These are phyloP conservation scores for Dendryphion nanum DNA, from an alignment of 2,329 filamentous ascomycete genomes.

Conservation along the genomic window DNA sequence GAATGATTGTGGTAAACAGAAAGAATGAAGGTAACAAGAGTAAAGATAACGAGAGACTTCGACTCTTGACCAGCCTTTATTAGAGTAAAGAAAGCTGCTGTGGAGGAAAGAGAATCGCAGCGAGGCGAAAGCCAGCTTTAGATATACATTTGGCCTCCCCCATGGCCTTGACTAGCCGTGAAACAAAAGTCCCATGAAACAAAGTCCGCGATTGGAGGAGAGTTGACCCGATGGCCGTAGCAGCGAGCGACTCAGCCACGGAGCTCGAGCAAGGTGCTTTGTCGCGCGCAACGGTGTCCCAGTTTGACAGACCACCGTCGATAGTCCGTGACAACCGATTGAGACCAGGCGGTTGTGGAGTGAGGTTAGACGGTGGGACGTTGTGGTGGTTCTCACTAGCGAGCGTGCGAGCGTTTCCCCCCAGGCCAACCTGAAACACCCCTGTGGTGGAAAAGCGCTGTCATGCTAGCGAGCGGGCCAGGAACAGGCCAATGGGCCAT, in stretches of 20 bases:
- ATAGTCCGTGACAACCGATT: too few species aligned
- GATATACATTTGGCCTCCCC: constrained; percentile 31
- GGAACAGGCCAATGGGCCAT: too few species aligned
- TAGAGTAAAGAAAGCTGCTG: constrained; percentile 13
- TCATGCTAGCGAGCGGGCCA: too few species aligned
- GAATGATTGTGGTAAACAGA: constrained; percentile 9
- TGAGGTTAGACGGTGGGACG: constrained; percentile 11
- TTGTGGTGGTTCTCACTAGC: constrained; percentile 5
- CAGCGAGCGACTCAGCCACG: constrained; percentile 35
- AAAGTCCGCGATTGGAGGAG: constrained; percentile 5
- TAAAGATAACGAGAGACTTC: constrained; percentile 42
- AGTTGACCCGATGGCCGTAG: too few species aligned
- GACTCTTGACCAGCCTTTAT: constrained; percentile 16
- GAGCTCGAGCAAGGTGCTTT: constrained; percentile 17
- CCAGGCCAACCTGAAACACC: constrained; percentile 30
- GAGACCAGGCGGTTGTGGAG: constrained; percentile 14
- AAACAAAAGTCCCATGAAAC: constrained; percentile 27
- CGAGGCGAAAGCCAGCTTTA: constrained; percentile 16
- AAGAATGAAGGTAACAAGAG: constrained; percentile 29
- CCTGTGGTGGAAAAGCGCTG: constrained; percentile 17
- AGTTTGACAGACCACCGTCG: too few species aligned
- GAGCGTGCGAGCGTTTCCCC: too few species aligned
- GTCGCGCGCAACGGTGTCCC: too few species aligned
- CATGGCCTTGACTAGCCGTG: constrained; percentile 3
- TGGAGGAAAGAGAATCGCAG: constrained; percentile 14